Base-by-base conservation (phyloP, 345 rosid genomes). In the Eucalyptus viminalis region DNA sequence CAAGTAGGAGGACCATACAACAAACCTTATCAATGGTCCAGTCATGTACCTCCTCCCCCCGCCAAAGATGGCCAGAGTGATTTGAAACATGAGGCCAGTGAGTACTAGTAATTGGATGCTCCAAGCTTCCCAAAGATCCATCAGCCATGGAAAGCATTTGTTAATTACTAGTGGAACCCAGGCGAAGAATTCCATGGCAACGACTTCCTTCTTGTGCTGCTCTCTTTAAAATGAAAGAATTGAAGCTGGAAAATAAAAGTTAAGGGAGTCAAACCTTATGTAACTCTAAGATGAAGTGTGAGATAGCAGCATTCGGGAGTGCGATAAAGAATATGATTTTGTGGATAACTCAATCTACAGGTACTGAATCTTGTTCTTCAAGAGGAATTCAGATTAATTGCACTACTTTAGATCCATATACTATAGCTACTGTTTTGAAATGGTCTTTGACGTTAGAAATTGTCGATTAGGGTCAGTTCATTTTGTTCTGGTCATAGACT, bases 1-100 rank as follows among this genome's bases (percentile, higher is more conserved):
- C 90, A 90, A 43, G 65, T 90, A 90, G 54, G 90, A 89, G 27
- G 90, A 86, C 92, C 92, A 90, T 25, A 87, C 87, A 87, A 89
- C 50, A 9, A 87, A 69, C 16, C 87, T 29, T 65, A 87, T n/a
- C 31, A 5, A 6, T 72, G 21, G 14, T 43, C 45, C 45, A 3
- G 83, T 72, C 27, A 72, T 72, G 22, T 72, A 72, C 45, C 83
- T 72, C 83, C 83, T 37, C 27, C 91, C 53, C n/a, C 88, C 72
- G n/a, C 91, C 91, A 51, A 34, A 88, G 27, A 90, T 44, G 37
- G 91, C 89, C 12, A 90, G 81, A 43, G 45, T 29, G 49, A 88
- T 44, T 72, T 90, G 91, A 72, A 90, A 90, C 37, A 76, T 27
- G 25, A 88, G 88, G 65, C 91, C 88, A 86, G 80, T 25, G 12